Conservation (phyloP, 192 early-diverging fungal genomes). For the Bifiguratus adelaidae region DNA sequence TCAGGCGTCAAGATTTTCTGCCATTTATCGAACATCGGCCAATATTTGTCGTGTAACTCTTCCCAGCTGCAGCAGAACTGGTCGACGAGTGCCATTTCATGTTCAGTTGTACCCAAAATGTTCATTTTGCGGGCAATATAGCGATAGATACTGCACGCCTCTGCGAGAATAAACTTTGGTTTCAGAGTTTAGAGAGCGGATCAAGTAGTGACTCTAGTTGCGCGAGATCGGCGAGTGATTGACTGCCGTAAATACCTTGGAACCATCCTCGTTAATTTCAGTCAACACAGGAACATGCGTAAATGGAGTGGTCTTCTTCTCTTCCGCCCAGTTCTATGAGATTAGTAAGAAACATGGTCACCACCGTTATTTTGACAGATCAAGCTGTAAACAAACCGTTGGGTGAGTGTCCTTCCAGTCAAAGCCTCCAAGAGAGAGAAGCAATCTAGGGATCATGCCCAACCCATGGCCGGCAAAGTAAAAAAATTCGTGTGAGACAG, state of each 20-base stretch:
- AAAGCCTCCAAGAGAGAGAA: slow-evolving; percentile 1
- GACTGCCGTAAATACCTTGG: background rate
- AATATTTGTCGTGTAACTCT: background rate
- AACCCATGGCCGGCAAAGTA: background rate
- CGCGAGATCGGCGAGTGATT: too few species aligned
- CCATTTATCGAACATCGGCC: background rate
- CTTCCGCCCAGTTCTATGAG: slow-evolving; percentile 1
- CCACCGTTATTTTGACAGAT: background rate
- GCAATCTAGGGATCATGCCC: background rate
- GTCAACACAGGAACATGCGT: slow-evolving; percentile 3
- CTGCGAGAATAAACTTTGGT: slow-evolving; percentile 3
- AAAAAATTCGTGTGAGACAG: background rate
- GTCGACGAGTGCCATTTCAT: slow-evolving; percentile 1
- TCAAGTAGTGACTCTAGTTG: too few species aligned
- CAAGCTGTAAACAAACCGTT: background rate
- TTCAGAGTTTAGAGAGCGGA: background rate
- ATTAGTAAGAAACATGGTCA: background rate
- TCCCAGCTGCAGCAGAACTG: slow-evolving; percentile 5
- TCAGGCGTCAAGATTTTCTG: background rate
- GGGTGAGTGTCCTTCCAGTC: background rate
- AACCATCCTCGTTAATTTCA: background rate
- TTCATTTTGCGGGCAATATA: slow-evolving; percentile 5
- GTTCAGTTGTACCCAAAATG: background rate
- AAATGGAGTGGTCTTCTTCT: background rate
- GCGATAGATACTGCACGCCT: background rate